phyloP scores from a whole-genome alignment of 805 yeast genomes.

The Ogataea ganodermae region DNA sequence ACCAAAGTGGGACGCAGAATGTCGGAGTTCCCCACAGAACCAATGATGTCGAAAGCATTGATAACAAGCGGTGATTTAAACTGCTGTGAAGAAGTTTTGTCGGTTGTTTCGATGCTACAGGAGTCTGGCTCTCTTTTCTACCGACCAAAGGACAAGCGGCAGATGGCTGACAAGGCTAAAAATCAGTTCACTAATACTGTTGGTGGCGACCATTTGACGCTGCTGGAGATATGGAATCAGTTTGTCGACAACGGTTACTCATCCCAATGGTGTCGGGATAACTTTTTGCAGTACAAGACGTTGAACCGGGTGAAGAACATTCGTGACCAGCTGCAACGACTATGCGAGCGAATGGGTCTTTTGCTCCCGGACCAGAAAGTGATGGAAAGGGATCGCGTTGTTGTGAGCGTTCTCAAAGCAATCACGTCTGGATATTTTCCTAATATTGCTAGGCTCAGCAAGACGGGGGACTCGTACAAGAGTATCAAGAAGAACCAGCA shows the following conservation, averaged over 20 bases:
- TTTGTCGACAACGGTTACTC: conserved; percentile 74
- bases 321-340: conserved; percentile 62
- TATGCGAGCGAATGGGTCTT: conserved; percentile 59
- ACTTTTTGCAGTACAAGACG: conserved; percentile 75
- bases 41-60: conserved; percentile 79
- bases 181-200: conserved; percentile 51
- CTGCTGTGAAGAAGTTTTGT: conserved; percentile 68
- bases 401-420: conserved; percentile 49
- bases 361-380: conserved; percentile 34
- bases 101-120: conserved; percentile 81
- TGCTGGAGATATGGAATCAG: conserved; percentile 72
- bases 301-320: conserved; percentile 69
- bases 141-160: conserved; percentile 66
- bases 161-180: conserved; percentile 64
- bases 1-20: conserved; percentile 79
- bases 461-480: conserved; percentile 68
- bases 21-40: conserved; percentile 93
- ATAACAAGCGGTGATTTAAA: conserved; percentile 59
- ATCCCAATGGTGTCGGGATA: conserved; percentile 81
- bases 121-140: conserved; percentile 72
- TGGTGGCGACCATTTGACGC: conserved; percentile 78
- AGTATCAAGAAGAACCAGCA: conserved; percentile 66
- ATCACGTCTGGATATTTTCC: conserved; percentile 70
- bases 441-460: conserved; percentile 59
- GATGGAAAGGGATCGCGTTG: conserved; percentile 31